Conservation (phyloP, 768 basidiomycete species). For the Cystobasidium ongulense region DNA sequence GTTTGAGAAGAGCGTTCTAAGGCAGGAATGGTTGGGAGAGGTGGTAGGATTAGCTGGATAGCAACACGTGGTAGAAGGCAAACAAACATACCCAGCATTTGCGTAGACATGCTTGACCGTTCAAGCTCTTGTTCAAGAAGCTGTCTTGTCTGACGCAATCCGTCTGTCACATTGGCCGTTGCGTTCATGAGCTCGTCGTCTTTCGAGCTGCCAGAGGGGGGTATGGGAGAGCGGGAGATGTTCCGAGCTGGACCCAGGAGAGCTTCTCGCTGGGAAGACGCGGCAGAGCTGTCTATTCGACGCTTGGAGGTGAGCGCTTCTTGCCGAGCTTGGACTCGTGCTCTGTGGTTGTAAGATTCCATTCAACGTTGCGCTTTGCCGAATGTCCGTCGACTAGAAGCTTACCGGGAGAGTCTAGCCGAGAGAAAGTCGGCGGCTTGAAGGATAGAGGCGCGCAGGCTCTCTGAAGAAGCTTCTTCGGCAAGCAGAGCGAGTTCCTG, state of each 20-base stretch:
- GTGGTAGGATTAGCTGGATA: neutral
- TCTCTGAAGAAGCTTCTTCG: neutral
- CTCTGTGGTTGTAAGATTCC: neutral
- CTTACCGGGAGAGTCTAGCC: neutral
- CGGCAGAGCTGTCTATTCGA: conserved; percentile 41
- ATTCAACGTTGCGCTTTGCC: neutral
- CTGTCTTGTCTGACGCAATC: conserved; percentile 70
- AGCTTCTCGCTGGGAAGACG: conserved; percentile 58
- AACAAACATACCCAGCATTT: conserved; percentile 64
- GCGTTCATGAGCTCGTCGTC: conserved; percentile 82
- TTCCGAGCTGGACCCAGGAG: conserved; percentile 55
- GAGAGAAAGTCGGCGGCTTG: neutral
- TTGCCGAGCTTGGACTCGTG: neutral
- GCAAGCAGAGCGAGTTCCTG: conserved; percentile 8
- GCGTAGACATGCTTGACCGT: conserved; percentile 70
- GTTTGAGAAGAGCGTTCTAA: conserved; percentile 70
- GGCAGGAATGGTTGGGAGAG: neutral
- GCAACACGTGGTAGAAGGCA: neutral
- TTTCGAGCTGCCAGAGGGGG: conserved; percentile 45
- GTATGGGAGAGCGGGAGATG: neutral
- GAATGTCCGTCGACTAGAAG: neutral
- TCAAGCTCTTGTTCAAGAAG: conserved; percentile 90
- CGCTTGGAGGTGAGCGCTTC: neutral
- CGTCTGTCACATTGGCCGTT: conserved; percentile 79
- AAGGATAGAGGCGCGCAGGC: neutral